Evolutionary conservation across 1,284 basidiomycete genomes (phyloP).

Genomic region (Leccinum subrobustum): DNA sequence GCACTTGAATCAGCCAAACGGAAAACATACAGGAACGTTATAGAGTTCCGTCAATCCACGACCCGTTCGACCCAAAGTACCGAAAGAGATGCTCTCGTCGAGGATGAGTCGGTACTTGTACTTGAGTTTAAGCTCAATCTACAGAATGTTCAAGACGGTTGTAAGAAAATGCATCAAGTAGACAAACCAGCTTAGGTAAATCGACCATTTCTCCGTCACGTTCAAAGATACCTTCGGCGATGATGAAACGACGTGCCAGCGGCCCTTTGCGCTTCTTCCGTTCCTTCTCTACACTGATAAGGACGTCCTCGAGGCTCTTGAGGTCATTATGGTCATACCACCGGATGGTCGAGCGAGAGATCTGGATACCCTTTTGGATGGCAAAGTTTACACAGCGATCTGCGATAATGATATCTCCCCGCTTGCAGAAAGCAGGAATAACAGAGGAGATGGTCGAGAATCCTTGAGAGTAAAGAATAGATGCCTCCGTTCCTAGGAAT

Average conservation of each 20-base stretch:
- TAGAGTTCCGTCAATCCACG: constrained; percentile 94
- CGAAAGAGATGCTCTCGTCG: constrained; percentile 94
- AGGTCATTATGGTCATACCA: constrained; percentile 98
- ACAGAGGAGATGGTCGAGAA: constrained; percentile 93
- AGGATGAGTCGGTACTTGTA: constrained; percentile 96
- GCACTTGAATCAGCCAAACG: not conserved
- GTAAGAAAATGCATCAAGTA: not conserved
- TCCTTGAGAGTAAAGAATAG: constrained; percentile 94
- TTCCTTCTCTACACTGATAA: constrained; percentile 85
- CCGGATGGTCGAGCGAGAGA: constrained; percentile 87
- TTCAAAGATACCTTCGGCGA: constrained; percentile 97
- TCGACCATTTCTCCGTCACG: constrained; percentile 91
- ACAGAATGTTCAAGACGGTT: not conserved
- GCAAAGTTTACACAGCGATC: constrained; percentile 94
- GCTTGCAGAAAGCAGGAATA: constrained; percentile 97
- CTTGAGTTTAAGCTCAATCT: constrained; percentile 93
- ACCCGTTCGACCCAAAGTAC: constrained; percentile 89
- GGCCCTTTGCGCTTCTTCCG: constrained; percentile 79
- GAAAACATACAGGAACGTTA: constrained; percentile 74
- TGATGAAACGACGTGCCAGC: constrained; percentile 91
- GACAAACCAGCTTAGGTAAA: constrained; percentile 84
- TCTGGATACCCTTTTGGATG: constrained; percentile 97
- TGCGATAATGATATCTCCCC: constrained; percentile 97
- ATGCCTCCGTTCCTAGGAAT: constrained; percentile 85
- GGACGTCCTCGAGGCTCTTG: constrained; percentile 85